Evolutionary conservation across 257 asterid genomes (phyloP).

Genomic region (Fraxinus excelsior): DNA sequence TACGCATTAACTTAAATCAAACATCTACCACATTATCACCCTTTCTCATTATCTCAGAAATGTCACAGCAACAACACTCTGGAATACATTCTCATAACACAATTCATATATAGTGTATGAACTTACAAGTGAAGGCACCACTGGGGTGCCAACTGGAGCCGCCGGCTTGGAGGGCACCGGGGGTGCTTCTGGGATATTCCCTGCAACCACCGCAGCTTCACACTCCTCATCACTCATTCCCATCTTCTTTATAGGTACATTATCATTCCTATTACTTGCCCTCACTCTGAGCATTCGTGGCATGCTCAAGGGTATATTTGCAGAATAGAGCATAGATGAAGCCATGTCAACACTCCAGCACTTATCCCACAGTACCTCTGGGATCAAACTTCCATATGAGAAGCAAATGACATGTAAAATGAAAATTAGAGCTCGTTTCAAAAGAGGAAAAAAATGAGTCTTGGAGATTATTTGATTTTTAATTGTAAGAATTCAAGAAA

Average conservation of each 20-base stretch:
- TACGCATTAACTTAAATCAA: not conserved
- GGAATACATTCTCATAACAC: not conserved
- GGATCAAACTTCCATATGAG: not conserved
- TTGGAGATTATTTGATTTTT: conserved; percentile 16
- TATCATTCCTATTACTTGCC: conserved; percentile 45
- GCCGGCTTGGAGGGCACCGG: conserved; percentile 70
- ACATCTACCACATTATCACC: not conserved
- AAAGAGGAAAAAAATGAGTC: conserved; percentile 1
- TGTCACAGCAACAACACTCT: not conserved
- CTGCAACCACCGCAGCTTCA: conserved; percentile 88
- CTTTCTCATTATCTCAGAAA: conserved; percentile 5
- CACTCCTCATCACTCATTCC: conserved; percentile 69
- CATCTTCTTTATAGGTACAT: conserved; percentile 46
- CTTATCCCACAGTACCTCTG: not conserved
- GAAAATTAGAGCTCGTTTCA: not conserved
- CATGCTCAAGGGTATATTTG: conserved; percentile 22
- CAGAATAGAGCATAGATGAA: conserved; percentile 41
- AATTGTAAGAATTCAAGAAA: conserved; percentile 15
- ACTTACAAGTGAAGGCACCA: conserved; percentile 63
- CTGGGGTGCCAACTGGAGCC: conserved; percentile 83
- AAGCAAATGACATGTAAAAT: conserved; percentile 13
- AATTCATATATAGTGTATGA: not conserved
- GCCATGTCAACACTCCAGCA: conserved; percentile 38
- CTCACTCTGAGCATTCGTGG: conserved; percentile 32
- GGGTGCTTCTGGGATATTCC: conserved; percentile 86